Base-by-base conservation (phyloP, 306 rosid species). In the Malus asiatica region DNA sequence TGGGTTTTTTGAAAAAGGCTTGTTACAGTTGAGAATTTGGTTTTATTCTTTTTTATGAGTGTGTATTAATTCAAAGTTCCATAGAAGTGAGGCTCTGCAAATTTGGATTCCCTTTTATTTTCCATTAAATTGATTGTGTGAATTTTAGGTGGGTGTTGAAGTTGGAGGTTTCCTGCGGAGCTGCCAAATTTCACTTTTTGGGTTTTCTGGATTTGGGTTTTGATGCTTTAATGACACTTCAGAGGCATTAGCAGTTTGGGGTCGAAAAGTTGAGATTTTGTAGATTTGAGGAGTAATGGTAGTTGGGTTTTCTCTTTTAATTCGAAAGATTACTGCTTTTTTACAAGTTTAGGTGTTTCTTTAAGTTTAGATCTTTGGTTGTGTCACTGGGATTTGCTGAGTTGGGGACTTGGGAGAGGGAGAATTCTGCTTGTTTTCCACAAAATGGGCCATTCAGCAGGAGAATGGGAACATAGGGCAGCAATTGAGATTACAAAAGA, bases 371-470 rank as follows among this genome's bases (percentile, higher is more conserved):
- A 61, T 33, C 57, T 77, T 61, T 53, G 25, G 30, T 59, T 22
- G 22, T 73, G 25, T 29, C 38, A 52, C 45, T 65, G 55, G 45
- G 76, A 74, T 23, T 52, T 51, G 65, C 42, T 75, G 52, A 58
- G 33, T 75, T 76, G 23, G 70, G 83, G 52, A 58, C 19, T 75
- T 76, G 23, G 70, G 83, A n/a, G 78, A 84, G 64, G 48, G 71
- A 44, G 73, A 62, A 20, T 70, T 83, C 20, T 76, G 76, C 32
- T 76, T 33, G 57, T 35, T 73, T 63, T 33, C 58, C 1, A 6
- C 58, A 71, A 81, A 72, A 94, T 92, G 97, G 89, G 93, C 81
- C 95, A 90, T 85, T 89, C 96, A 62, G 96, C 97, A 79, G 89
- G 90, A 51, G 86, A 90, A 8, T 92, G 98, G 90, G 90, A 92